Base-by-base conservation (phyloP, 1,139 yeast genomes). In the Saccharomycopsis phalli region DNA sequence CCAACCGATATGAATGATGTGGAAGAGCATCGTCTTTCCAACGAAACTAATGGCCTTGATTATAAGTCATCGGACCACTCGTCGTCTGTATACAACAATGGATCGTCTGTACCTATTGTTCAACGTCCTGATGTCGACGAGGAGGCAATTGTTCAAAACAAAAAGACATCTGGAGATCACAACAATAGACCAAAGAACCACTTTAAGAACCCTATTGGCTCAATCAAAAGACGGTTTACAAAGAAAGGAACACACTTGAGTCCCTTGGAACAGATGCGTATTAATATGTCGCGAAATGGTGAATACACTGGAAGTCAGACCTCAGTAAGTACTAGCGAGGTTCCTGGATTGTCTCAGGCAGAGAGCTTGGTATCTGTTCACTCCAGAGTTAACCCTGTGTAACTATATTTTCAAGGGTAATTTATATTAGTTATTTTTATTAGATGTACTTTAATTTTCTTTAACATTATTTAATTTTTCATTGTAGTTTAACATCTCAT, bases 311-410 rank as follows among this genome's bases (percentile, higher is more conserved):
- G 46, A 14, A 55, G 59, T 13, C 51, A 63, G 40, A 55, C 53
- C 33, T 63, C 68, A 2, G 56, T 69, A 47, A 65, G 65, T 23
- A 67, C 74, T 13, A 74, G 69, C 43, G 71, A 66, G 35, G 56
- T 70, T 37, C 74, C 74, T 0, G 76, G 76, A 3, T 60, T 70
- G 44, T 62, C 71, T 2, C 69, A 68, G 47, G 75, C 75, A 3
- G 73, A 68, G 47, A 66, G 71, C 4, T 61, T 70, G 43, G 54
- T 70, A 34, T 33, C 38, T n/a, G 38, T 43, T 8, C 48, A 45
- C 11, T 37, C 45, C 3, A 45, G 46, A 43, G 30, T 31, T 5
- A 26, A 14, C 29, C 4, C 29, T 26, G 5, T 4, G 29, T 10
- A 26, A 26, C 14, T n/a, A 26, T n/a, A n/a, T n/a, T n/a, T n/a